Percentiles rank a stretch among this genome's conserved stretches.
phyloP scores from a whole-genome alignment of 1,284 basidiomycete genomes.

The Moniliophthora roreri region DNA sequence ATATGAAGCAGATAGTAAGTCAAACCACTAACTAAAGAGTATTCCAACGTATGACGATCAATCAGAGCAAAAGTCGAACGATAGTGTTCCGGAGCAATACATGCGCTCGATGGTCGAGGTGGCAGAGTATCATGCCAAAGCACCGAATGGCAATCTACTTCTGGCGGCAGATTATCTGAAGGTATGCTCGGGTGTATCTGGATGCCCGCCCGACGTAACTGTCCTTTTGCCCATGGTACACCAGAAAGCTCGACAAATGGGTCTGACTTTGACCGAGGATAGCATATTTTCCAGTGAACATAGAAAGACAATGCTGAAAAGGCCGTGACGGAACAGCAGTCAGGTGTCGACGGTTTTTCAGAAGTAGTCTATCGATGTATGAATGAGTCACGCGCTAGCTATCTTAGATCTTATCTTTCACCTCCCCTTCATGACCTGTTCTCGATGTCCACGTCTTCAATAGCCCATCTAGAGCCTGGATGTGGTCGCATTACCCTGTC shows the following conservation, averaged over 20 bases:
- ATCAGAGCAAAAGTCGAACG: background rate
- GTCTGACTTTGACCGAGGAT: background rate
- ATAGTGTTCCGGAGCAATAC: background rate
- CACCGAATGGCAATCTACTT: conserved; percentile 1
- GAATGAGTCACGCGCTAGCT: too few relatives aligned
- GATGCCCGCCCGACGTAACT: background rate
- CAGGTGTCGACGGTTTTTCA: too few relatives aligned
- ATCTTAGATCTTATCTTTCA: too few relatives aligned
- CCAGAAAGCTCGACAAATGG: conserved; percentile 1
- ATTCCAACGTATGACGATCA: background rate
- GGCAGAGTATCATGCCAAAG: background rate
- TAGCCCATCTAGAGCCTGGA: conserved; percentile 42
- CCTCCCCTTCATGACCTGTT: too few relatives aligned
- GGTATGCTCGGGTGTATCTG: background rate
- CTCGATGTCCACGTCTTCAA: conserved; percentile 10
- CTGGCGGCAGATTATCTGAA: conserved; percentile 2
- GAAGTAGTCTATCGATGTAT: too few relatives aligned
- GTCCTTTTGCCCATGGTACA: background rate
- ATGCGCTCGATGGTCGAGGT: conserved; percentile 5
- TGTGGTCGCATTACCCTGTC: conserved; percentile 54
- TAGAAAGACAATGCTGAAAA: background rate
- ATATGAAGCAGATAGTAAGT: background rate
- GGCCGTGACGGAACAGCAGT: too few relatives aligned
- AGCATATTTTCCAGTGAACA: background rate
- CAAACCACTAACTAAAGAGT: too few relatives aligned